Percentiles rank a stretch among this genome's conserved stretches.
phyloP scores from a whole-genome alignment of 1,284 basidiomycete species.

The Coniferiporia weirii region DNA sequence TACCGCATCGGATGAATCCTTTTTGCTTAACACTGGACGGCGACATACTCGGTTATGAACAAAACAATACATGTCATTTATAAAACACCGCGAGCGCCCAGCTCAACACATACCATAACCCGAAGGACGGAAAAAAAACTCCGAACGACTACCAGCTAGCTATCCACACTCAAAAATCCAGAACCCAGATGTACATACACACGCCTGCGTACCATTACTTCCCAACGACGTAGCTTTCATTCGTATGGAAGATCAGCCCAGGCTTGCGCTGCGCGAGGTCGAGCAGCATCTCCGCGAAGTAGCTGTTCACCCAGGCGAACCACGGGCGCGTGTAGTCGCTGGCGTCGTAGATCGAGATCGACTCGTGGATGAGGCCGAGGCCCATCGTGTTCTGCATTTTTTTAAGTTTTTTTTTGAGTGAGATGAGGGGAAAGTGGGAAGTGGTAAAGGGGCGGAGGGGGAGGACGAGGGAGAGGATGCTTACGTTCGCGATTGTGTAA shows the following conservation, averaged over 20 bases:
- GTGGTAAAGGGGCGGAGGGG: background rate
- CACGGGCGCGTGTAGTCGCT: constrained; percentile 65
- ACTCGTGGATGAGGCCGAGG: constrained; percentile 76
- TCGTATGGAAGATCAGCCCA: constrained; percentile 51
- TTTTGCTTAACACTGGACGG: no score
- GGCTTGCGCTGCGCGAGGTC: constrained; percentile 73
- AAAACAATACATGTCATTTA: no score
- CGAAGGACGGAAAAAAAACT: background rate
- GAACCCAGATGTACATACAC: no score
- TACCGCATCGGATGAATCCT: no score
- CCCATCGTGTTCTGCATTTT: constrained; percentile 65
- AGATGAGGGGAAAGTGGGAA: constrained; percentile 2
- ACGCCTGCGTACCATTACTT: no score
- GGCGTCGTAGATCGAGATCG: constrained; percentile 55
- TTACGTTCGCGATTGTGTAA: constrained; percentile 61
- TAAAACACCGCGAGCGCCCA: background rate
- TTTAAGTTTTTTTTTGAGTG: background rate
- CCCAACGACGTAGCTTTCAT: constrained; percentile 24
- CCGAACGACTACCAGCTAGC: no score
- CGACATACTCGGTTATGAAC: no score
- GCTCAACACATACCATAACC: background rate
- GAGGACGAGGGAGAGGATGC: constrained; percentile 24
- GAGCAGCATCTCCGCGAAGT: constrained; percentile 74
- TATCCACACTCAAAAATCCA: no score
- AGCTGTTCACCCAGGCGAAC: constrained; percentile 82